Percentiles rank a stretch among this genome's conserved stretches.
phyloP scores from a whole-genome alignment of 2,329 filamentous ascomycete species.

The Hawksworthiomyces lignivorus region DNA sequence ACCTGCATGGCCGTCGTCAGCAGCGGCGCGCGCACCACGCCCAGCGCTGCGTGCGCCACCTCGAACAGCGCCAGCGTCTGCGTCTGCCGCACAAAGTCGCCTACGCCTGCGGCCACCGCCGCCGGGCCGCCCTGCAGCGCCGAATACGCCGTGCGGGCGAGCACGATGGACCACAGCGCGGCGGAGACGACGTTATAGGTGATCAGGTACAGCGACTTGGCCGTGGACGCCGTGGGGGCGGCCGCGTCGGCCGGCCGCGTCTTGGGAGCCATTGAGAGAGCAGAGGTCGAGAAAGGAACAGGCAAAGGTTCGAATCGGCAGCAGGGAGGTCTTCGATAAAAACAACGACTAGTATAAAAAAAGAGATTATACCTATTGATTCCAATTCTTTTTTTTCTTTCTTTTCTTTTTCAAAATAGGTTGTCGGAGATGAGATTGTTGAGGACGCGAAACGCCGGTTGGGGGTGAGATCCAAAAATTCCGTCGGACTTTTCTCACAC shows the following conservation, averaged over 20 bases:
- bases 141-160: slow-evolving; percentile 56
- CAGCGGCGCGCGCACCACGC: slow-evolving; percentile 77
- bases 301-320: no score
- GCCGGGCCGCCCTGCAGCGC: slow-evolving; percentile 47
- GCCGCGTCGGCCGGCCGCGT: not conserved
- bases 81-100: slow-evolving; percentile 65
- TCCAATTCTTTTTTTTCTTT: no score
- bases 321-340: no score
- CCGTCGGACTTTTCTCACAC: no score
- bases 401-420: no score
- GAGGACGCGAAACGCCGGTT: no score
- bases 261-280: not conserved
- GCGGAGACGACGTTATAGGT: slow-evolving; percentile 78
- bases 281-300: not conserved
- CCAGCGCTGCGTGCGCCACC: slow-evolving; percentile 66
- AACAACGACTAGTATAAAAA: no score
- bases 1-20: slow-evolving; percentile 88
- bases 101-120: slow-evolving; percentile 53
- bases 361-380: no score
- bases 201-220: slow-evolving; percentile 65
- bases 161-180: slow-evolving; percentile 68
- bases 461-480: no score
- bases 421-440: no score
- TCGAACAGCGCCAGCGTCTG: slow-evolving; percentile 81
- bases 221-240: slow-evolving; percentile 27